A percentile compares a stretch with the other conserved stretches of the same genome.
These are phyloP conservation scores for Flueggea neowawraea DNA, from an alignment of 441 rosid genomes.

Conservation along the genomic window DNA sequence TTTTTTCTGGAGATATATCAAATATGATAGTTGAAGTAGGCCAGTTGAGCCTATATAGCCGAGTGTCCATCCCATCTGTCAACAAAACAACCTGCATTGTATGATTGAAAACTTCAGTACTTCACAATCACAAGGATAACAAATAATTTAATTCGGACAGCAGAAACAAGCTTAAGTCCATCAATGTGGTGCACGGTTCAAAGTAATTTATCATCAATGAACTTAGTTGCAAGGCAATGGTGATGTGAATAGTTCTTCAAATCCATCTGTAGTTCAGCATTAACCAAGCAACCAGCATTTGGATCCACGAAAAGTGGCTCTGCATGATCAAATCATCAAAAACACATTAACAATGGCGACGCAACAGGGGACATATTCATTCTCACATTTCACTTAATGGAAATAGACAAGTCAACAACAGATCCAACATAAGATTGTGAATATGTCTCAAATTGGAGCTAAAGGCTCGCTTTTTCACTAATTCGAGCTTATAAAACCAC, in stretches of 20 bases:
- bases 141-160: constrained; percentile 1
- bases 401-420: no score
- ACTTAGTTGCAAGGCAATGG: constrained; percentile 79
- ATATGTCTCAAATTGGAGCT: no score
- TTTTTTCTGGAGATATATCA: constrained; percentile 68
- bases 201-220: constrained; percentile 81
- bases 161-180: constrained; percentile 76
- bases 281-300: constrained; percentile 80
- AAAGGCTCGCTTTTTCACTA: neutral
- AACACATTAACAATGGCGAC: no score
- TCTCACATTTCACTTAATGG: no score
- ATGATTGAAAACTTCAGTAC: constrained; percentile 13
- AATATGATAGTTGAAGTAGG: constrained; percentile 79
- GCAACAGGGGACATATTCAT: no score
- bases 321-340: constrained; percentile 22
- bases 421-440: no score
- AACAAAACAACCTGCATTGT: constrained; percentile 81
- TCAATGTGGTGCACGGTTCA: constrained; percentile 51
- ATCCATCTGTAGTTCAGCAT: constrained; percentile 41
- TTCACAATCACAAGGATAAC: constrained; percentile 2
- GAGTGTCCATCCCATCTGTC: constrained; percentile 95
- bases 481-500: neutral
- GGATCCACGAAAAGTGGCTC: constrained; percentile 91
- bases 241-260: constrained; percentile 40
- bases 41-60: constrained; percentile 91